A percentile compares a stretch with the other conserved stretches of the same genome.
phyloP scores from a whole-genome alignment of 1,284 basidiomycete species.

The Meripilus lineatus region DNA sequence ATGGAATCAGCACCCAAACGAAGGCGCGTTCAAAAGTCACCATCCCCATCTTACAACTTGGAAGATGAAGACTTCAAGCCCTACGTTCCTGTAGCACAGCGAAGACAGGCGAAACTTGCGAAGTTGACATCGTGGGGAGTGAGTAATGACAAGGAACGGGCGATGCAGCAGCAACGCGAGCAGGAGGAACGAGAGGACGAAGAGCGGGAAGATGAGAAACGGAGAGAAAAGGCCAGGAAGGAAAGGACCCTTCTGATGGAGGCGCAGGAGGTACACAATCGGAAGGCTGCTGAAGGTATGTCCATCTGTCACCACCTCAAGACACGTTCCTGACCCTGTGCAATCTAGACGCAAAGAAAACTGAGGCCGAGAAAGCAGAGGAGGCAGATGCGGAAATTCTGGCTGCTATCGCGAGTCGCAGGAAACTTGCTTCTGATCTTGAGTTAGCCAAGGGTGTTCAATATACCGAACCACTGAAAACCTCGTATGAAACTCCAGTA shows the following conservation, averaged over 20 bases:
- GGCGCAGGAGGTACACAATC: conserved; percentile 87
- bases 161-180: conserved; percentile 49
- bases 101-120: conserved; percentile 76
- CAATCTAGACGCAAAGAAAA: conserved; percentile 76
- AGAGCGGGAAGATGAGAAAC: conserved; percentile 70
- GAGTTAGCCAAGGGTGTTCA: conserved; percentile 92
- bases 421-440: conserved; percentile 88
- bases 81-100: conserved; percentile 86
- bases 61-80: conserved; percentile 66
- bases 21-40: conserved; percentile 41
- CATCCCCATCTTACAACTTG: conserved; percentile 59
- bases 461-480: conserved; percentile 84
- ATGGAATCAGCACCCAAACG: conserved; percentile 23
- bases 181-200: conserved; percentile 68
- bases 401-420: conserved; percentile 85
- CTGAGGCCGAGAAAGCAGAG: conserved; percentile 74
- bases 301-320: conserved; percentile 10
- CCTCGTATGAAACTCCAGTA: conserved; percentile 50
- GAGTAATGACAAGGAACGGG: conserved; percentile 50
- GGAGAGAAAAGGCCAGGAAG: conserved; percentile 69
- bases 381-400: conserved; percentile 91
- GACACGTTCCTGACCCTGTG: conserved; percentile 3
- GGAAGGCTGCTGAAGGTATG: conserved; percentile 77
- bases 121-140: conserved; percentile 62
- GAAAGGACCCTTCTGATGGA: conserved; percentile 85